Percentiles rank a stretch among this genome's conserved stretches.
These are phyloP conservation scores for Trypanosoma cruzi DNA, from an alignment of 208 protist species.

Conservation along the genomic window DNA sequence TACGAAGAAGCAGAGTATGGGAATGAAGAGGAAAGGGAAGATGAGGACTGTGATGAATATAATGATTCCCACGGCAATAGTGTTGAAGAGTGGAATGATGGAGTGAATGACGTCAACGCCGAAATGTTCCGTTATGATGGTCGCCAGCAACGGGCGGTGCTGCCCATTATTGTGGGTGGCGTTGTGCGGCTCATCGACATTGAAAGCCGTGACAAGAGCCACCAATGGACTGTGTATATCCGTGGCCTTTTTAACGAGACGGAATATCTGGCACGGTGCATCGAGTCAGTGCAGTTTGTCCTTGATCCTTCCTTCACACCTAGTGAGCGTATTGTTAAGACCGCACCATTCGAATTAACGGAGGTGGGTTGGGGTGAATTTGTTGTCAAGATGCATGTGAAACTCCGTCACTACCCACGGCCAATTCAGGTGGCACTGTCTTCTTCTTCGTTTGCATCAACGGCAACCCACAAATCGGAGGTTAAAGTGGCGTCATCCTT, in stretches of 20 bases:
- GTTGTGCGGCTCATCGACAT: slow-evolving; percentile 65
- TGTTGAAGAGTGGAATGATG: neutral
- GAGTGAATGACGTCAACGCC: slow-evolving; percentile 7
- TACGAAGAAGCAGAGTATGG: neutral
- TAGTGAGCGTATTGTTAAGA: slow-evolving; percentile 56
- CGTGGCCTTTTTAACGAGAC: slow-evolving; percentile 75
- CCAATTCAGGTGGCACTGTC: slow-evolving; percentile 20
- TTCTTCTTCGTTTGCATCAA: slow-evolving; percentile 21
- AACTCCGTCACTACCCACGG: slow-evolving; percentile 49
- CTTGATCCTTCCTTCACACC: slow-evolving; percentile 77
- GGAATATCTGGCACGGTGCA: slow-evolving; percentile 74
- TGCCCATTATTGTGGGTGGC: slow-evolving; percentile 77
- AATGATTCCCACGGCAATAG: neutral
- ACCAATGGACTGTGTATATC: slow-evolving; percentile 90
- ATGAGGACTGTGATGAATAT: neutral
- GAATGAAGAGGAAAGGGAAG: neutral
- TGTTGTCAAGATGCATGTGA: slow-evolving; percentile 74
- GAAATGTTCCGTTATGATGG: slow-evolving; percentile 7
- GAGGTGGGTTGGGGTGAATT: slow-evolving; percentile 92
- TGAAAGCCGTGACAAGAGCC: slow-evolving; percentile 72
- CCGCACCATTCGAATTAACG: slow-evolving; percentile 81
- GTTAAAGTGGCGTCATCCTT: slow-evolving; percentile 17
- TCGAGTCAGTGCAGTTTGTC: slow-evolving; percentile 79
- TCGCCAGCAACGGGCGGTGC: slow-evolving; percentile 14
- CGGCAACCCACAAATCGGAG: neutral